A percentile compares a stretch with the other conserved stretches of the same genome.
phyloP scores from a whole-genome alignment of 805 yeast species.

The Wickerhamiella dianesei region DNA sequence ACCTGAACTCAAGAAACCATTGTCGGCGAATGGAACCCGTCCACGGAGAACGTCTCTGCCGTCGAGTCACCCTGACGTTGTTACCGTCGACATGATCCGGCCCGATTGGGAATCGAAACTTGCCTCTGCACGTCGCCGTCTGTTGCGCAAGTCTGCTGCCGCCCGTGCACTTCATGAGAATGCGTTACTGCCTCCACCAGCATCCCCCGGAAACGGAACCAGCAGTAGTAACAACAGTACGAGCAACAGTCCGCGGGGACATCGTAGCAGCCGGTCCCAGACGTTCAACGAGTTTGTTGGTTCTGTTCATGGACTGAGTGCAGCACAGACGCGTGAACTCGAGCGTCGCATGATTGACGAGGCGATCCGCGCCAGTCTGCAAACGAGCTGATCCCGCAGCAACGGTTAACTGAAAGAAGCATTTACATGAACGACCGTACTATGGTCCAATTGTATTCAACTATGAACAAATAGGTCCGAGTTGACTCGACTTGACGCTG shows the following conservation, averaged over 20 bases:
- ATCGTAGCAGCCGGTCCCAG: neutral
- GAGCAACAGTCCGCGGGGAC: neutral
- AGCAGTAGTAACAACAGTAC: neutral
- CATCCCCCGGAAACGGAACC: neutral
- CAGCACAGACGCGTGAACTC: conserved; percentile 15
- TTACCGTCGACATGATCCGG: conserved; percentile 68
- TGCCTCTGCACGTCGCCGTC: conserved; percentile 53
- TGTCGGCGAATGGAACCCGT: neutral
- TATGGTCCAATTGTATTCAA: too few relatives aligned
- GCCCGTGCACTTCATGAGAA: conserved; percentile 91
- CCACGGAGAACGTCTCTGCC: conserved; percentile 9
- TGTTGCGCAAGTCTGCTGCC: conserved; percentile 81
- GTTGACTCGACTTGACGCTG: too few relatives aligned
- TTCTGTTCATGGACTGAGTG: conserved; percentile 11
- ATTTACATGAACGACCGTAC: too few relatives aligned
- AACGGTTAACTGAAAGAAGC: too few relatives aligned
- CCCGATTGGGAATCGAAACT: conserved; percentile 87
- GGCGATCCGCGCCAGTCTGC: conserved; percentile 18
- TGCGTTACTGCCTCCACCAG: conserved; percentile 39
- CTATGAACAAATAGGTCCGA: too few relatives aligned
- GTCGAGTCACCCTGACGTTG: conserved; percentile 49
- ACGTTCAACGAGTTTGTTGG: conserved; percentile 7
- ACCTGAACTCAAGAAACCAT: neutral
- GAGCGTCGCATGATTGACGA: conserved; percentile 19
- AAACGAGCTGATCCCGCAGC: neutral